Conservation (phyloP, 805 yeast genomes). For the Candida oleophila region DNA sequence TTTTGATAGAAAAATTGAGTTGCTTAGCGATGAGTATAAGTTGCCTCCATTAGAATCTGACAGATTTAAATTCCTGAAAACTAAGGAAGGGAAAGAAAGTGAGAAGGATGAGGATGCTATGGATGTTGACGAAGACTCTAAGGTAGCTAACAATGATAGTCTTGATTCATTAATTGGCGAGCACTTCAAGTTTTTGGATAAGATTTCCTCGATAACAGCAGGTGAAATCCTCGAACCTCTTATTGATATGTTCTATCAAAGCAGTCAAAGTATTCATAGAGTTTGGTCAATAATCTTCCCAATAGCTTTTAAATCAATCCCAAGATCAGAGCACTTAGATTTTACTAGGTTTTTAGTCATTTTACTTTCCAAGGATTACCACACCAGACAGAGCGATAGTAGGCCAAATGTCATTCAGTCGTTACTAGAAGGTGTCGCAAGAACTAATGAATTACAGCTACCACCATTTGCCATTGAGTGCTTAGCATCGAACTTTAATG, state of each 20-base stretch:
- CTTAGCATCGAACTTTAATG: constrained; percentile 79
- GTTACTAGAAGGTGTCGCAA: constrained; percentile 77
- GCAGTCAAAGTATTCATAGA: constrained; percentile 72
- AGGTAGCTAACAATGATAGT: not conserved
- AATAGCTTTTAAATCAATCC: constrained; percentile 68
- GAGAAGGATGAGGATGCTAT: constrained; percentile 16
- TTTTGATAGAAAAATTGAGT: constrained; percentile 41
- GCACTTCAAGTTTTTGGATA: constrained; percentile 31
- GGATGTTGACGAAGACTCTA: constrained; percentile 23
- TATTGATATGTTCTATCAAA: constrained; percentile 77
- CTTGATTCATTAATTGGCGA: constrained; percentile 20
- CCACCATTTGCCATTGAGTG: constrained; percentile 95
- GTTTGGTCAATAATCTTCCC: constrained; percentile 89
- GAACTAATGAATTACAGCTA: constrained; percentile 68
- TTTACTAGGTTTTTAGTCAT: constrained; percentile 79
- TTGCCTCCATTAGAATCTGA: constrained; percentile 50
- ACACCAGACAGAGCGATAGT: constrained; percentile 81
- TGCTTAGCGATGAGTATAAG: constrained; percentile 49
- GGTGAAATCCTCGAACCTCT: constrained; percentile 68
- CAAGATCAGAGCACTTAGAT: constrained; percentile 77
- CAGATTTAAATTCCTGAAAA: constrained; percentile 22
- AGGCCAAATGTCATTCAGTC: constrained; percentile 87
- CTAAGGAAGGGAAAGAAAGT: not conserved
- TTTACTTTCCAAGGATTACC: constrained; percentile 85
- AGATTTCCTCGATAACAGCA: constrained; percentile 42